Percentiles rank a stretch among this genome's conserved stretches.
These are phyloP conservation scores for Pythium guiyangense DNA, from an alignment of 352 stramenopile species.

Conservation along the genomic window DNA sequence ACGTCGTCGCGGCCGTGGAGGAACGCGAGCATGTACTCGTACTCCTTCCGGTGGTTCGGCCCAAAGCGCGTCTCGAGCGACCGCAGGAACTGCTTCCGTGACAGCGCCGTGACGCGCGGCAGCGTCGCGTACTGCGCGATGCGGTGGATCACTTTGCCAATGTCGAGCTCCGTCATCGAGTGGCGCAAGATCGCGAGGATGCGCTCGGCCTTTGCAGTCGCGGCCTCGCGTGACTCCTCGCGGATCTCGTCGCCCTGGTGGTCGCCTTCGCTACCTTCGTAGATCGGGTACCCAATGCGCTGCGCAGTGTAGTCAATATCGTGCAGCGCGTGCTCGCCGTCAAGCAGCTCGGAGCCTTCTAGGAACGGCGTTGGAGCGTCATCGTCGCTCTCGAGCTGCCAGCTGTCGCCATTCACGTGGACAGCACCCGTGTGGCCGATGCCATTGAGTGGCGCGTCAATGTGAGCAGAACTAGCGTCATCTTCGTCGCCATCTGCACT, in stretches of 20 bases:
- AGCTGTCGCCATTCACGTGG: slow-evolving; percentile 9
- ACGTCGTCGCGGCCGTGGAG: slow-evolving; percentile 65
- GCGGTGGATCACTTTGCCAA: slow-evolving; percentile 76
- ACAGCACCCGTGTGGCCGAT: not conserved
- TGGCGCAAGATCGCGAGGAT: slow-evolving; percentile 76
- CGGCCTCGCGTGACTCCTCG: slow-evolving; percentile 62
- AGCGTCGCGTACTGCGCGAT: slow-evolving; percentile 78
- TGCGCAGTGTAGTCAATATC: slow-evolving; percentile 70
- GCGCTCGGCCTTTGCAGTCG: slow-evolving; percentile 66
- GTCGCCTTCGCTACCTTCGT: slow-evolving; percentile 28
- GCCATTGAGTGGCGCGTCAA: slow-evolving; percentile 8
- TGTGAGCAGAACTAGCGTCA: not conserved
- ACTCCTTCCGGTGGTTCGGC: slow-evolving; percentile 48
- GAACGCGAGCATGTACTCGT: slow-evolving; percentile 69
- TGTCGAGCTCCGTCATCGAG: slow-evolving; percentile 82
- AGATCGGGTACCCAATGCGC: slow-evolving; percentile 68
- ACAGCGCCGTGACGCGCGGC: slow-evolving; percentile 63
- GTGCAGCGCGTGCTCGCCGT: slow-evolving; percentile 21
- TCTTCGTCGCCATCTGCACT: not conserved
- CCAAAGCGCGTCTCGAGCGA: slow-evolving; percentile 71
- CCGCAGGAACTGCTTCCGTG: slow-evolving; percentile 72
- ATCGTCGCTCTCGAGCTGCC: slow-evolving; percentile 4
- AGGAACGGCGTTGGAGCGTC: slow-evolving; percentile 18
- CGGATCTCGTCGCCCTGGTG: slow-evolving; percentile 42
- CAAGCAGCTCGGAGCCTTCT: slow-evolving; percentile 27